Percentiles rank a stretch among this genome's conserved stretches.
Evolutionary conservation across 768 basidiomycete genomes (phyloP).

Genomic region (Vararia minispora): DNA sequence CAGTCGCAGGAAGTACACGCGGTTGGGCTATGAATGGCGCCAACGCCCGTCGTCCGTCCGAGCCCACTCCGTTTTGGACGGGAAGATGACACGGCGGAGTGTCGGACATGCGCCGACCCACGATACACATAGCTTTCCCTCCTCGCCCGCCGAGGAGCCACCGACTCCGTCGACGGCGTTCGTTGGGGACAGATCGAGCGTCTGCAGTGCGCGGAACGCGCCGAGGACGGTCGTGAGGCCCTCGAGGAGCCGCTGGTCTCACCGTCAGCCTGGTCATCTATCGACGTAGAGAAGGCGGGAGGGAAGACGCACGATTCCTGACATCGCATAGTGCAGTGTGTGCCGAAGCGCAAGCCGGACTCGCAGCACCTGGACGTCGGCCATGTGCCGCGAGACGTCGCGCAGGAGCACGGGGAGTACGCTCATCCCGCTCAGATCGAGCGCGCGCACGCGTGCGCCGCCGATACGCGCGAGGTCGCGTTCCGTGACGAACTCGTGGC

Average conservation of each 20-base stretch:
- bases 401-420: constrained; percentile 46
- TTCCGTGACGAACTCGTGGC: constrained; percentile 43
- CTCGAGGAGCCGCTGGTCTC: constrained; percentile 47
- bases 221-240: constrained; percentile 48
- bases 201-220: constrained; percentile 35
- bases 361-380: constrained; percentile 37
- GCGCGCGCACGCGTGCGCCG: constrained; percentile 32
- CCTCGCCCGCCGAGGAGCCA: constrained; percentile 29
- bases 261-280: neutral
- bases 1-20: too few relatives aligned
- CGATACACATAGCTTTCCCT: constrained; percentile 38
- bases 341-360: constrained; percentile 52
- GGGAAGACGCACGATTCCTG: constrained; percentile 46
- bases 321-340: constrained; percentile 51
- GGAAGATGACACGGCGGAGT: constrained; percentile 43
- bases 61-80: constrained; percentile 42
- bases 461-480: constrained; percentile 41
- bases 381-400: constrained; percentile 41
- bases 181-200: constrained; percentile 54
- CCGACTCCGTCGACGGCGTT: constrained; percentile 32
- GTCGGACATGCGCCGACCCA: constrained; percentile 46
- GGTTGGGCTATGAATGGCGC: constrained; percentile 2
- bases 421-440: constrained; percentile 51
- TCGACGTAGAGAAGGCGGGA: neutral
- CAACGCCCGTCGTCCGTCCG: constrained; percentile 17